phyloP scores from a whole-genome alignment of 1,284 basidiomycete genomes.

The Spongiforma sp. region DNA sequence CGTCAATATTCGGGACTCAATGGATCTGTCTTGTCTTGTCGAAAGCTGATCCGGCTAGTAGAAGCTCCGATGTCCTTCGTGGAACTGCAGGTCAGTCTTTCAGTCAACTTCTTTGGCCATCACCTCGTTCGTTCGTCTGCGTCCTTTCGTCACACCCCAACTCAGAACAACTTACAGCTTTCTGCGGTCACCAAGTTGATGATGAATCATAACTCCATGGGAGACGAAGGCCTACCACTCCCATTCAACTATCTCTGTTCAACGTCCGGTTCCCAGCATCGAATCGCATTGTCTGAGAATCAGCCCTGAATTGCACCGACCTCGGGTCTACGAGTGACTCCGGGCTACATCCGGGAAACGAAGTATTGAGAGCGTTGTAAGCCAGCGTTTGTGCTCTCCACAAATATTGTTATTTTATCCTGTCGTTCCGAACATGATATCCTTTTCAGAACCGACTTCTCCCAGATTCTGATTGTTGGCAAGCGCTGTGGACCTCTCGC shows the following conservation, averaged over 20 bases:
- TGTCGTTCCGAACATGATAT: constrained; percentile 6
- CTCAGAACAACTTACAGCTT: constrained; percentile 44
- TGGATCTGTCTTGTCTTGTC: too few species aligned
- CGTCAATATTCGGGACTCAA: too few species aligned
- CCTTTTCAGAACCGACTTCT: constrained; percentile 34
- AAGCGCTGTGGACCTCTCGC: constrained; percentile 31
- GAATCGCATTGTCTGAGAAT: constrained; percentile 52
- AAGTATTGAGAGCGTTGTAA: constrained; percentile 50
- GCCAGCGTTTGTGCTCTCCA: constrained; percentile 54
- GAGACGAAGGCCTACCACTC: constrained; percentile 59
- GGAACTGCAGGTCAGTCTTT: too few species aligned
- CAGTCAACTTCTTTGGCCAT: too few species aligned
- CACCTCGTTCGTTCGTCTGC: too few species aligned
- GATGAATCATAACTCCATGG: constrained; percentile 62
- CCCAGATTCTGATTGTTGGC: constrained; percentile 37
- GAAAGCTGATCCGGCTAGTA: too few species aligned
- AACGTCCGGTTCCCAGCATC: constrained; percentile 48
- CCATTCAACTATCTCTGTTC: constrained; percentile 64
- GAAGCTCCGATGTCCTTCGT: too few species aligned
- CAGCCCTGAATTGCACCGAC: constrained; percentile 57
- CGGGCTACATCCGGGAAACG: constrained; percentile 57
- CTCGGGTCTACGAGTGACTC: constrained; percentile 61
- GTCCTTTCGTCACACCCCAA: too few species aligned
- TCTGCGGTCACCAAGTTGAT: constrained; percentile 53
- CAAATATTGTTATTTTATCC: not conserved